Percentiles rank a stretch among this genome's conserved stretches.
Conservation (phyloP, 2,329 filamentous ascomycete species). For the Coleophoma eucalyptorum region DNA sequence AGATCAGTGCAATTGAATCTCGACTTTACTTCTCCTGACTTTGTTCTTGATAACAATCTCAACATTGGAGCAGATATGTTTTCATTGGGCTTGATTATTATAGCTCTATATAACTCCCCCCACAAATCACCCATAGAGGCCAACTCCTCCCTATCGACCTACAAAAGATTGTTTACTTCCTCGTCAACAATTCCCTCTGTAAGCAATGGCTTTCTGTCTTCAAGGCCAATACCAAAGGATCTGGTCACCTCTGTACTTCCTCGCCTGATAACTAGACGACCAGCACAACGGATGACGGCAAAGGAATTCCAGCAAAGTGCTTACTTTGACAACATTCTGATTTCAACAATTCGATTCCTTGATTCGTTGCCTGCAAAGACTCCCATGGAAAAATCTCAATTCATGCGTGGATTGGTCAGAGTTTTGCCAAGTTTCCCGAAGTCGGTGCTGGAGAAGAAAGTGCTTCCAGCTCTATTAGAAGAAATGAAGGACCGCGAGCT, state of each 20-base stretch:
- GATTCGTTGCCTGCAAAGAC: conserved; percentile 91
- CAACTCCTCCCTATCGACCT: conserved; percentile 75
- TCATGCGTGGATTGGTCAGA: conserved; percentile 82
- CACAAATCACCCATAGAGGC: conserved; percentile 83
- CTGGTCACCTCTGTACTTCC: conserved; percentile 74
- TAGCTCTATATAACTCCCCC: conserved; percentile 92
- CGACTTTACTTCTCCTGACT: conserved; percentile 93
- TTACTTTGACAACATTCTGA: conserved; percentile 95
- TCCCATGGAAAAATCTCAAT: conserved; percentile 82
- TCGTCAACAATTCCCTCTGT: conserved; percentile 75
- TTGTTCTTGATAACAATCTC: conserved; percentile 86
- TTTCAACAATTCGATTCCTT: conserved; percentile 93
- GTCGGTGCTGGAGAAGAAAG: conserved; percentile 90
- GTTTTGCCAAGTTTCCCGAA: conserved; percentile 91
- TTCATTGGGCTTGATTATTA: conserved; percentile 81
- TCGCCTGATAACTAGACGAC: conserved; percentile 79
- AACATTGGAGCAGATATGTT: conserved; percentile 88
- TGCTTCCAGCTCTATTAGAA: conserved; percentile 83
- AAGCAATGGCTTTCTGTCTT: conserved; percentile 80
- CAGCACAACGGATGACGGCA: conserved; percentile 82
- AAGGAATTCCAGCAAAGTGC: conserved; percentile 91
- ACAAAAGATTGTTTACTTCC: conserved; percentile 78
- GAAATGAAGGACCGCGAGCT: conserved; percentile 92
- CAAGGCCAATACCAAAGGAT: conserved; percentile 75
- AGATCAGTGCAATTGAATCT: conserved; percentile 81